phyloP scores from a whole-genome alignment of 2,329 filamentous ascomycete species.

The Neurospora sp. region DNA sequence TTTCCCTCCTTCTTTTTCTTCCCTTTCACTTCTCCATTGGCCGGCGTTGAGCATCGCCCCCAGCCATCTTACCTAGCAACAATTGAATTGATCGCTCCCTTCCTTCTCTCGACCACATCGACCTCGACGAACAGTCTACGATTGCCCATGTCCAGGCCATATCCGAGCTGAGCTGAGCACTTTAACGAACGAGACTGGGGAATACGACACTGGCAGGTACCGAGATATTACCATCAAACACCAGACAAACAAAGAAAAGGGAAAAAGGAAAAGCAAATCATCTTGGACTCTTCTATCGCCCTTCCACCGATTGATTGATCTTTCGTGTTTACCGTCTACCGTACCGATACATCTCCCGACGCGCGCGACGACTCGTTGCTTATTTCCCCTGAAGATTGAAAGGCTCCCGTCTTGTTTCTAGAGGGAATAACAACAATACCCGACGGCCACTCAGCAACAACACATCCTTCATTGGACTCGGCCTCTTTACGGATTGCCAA shows the following conservation, averaged over 20 bases:
- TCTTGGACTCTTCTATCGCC: not conserved
- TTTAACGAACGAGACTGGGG: not conserved
- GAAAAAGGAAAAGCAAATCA: not conserved
- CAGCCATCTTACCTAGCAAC: not conserved
- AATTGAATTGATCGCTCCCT: not conserved
- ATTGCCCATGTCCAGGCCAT: not conserved
- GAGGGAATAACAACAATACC: not conserved
- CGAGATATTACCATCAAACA: slow-evolving; percentile 6
- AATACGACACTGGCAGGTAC: slow-evolving; percentile 17
- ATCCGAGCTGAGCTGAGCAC: not conserved
- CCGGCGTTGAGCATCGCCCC: not conserved
- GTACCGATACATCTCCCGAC: not conserved
- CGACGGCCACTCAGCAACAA: not conserved
- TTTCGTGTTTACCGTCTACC: not conserved
- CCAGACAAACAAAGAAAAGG: not conserved
- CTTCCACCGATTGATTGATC: not conserved
- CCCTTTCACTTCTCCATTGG: not conserved
- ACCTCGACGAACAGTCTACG: not conserved
- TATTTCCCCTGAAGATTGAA: not conserved
- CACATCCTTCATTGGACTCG: not conserved
- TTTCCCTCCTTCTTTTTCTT: not conserved
- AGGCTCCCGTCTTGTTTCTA: not conserved
- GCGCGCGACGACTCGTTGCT: not conserved
- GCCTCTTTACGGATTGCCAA: not conserved
- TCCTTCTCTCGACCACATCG: not conserved